Evolutionary conservation across 2,329 filamentous ascomycete genomes (phyloP).

Genomic region (Ophiocordyceps unilateralis): DNA sequence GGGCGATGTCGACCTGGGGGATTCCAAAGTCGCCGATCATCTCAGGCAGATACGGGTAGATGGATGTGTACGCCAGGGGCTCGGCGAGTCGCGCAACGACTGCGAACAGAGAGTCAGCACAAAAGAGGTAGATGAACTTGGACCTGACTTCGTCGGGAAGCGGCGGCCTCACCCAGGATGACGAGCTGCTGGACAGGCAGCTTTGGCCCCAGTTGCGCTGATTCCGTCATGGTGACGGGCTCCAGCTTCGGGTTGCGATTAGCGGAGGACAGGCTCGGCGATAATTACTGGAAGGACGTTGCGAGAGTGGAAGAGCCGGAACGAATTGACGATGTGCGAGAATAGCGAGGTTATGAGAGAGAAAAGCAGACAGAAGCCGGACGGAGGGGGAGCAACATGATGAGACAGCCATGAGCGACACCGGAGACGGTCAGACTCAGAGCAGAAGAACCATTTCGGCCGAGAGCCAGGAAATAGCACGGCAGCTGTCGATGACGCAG

Average conservation of each 20-base stretch:
- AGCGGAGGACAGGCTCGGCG: too few species aligned
- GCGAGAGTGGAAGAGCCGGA: too few species aligned
- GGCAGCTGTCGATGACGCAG: not conserved
- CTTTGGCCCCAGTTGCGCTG: slow-evolving; percentile 30
- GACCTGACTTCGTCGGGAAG: not conserved
- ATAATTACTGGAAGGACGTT: too few species aligned
- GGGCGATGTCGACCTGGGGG: slow-evolving; percentile 52
- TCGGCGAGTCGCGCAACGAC: slow-evolving; percentile 67
- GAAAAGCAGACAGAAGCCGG: too few species aligned
- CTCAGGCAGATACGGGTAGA: slow-evolving; percentile 56
- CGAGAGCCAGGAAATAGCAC: not conserved
- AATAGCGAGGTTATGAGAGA: too few species aligned
- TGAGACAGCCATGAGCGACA: not conserved
- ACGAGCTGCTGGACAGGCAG: slow-evolving; percentile 61
- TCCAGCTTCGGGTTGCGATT: too few species aligned
- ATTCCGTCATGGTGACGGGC: not conserved
- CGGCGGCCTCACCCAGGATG: slow-evolving; percentile 51
- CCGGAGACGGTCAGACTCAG: not conserved
- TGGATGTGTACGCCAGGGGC: slow-evolving; percentile 53
- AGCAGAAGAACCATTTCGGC: too few species aligned
- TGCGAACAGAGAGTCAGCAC: slow-evolving; percentile 15
- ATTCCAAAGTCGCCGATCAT: slow-evolving; percentile 73
- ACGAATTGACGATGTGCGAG: too few species aligned
- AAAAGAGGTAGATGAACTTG: not conserved
- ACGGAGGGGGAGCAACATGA: not conserved